These are phyloP conservation scores for Dactylellina sp. DNA, from an alignment of 2,329 filamentous ascomycete genomes.

Conservation along the genomic window DNA sequence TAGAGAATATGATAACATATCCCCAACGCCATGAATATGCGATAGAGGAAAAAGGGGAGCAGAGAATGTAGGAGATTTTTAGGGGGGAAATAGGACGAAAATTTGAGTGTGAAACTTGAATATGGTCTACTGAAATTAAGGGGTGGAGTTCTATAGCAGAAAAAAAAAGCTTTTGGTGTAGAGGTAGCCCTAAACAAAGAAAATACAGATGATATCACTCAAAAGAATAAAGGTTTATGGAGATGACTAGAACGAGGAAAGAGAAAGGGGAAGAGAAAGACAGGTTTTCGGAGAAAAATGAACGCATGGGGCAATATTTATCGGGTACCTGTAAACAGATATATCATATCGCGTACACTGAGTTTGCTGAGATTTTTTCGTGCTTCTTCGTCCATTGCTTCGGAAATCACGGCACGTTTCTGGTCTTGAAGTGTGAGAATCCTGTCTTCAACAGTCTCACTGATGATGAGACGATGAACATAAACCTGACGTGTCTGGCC, in stretches of 20 bases:
- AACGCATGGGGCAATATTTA: neutral
- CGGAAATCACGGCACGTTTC: slow-evolving; percentile 81
- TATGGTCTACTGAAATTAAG: slow-evolving; percentile 1
- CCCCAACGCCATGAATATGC: slow-evolving; percentile 36
- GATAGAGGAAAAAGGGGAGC: slow-evolving; percentile 17
- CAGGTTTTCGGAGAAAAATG: neutral
- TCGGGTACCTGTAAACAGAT: slow-evolving; percentile 65
- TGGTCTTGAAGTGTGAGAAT: slow-evolving; percentile 82
- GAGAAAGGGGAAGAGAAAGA: slow-evolving; percentile 21
- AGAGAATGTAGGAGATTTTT: slow-evolving; percentile 38
- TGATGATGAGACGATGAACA: slow-evolving; percentile 82
- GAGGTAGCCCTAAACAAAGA: slow-evolving; percentile 14
- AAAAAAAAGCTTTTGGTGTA: neutral
- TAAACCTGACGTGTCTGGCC: slow-evolving; percentile 80
- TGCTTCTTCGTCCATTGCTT: slow-evolving; percentile 81
- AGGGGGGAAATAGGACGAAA: slow-evolving; percentile 54
- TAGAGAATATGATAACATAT: slow-evolving; percentile 5
- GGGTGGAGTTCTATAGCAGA: no score
- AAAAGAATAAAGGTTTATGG: no score
- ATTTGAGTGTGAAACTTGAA: neutral
- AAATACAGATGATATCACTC: slow-evolving; percentile 20
- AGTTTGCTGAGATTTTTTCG: slow-evolving; percentile 76
- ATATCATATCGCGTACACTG: slow-evolving; percentile 74
- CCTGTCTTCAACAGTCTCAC: slow-evolving; percentile 85
- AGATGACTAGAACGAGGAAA: no score